Conservation (phyloP, 164 flowering plant species). For the Stephania japonica region DNA sequence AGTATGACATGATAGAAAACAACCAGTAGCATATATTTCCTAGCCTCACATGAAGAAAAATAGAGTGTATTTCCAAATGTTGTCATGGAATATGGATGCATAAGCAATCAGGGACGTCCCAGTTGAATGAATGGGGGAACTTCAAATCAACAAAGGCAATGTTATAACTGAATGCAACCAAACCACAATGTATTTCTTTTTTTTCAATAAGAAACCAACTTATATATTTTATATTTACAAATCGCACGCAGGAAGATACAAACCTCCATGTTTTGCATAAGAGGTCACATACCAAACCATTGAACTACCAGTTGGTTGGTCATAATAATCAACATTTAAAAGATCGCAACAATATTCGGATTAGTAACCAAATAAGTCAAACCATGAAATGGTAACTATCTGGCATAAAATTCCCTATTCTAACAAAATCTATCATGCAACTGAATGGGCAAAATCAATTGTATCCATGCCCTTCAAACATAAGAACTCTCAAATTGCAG, state of each 20-base stretch:
- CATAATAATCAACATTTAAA: neutral
- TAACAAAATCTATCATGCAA: neutral
- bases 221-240: too few relatives aligned
- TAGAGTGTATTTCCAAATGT: neutral
- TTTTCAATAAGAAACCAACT: too few relatives aligned
- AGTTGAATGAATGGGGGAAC: neutral
- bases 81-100: neutral
- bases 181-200: too few relatives aligned
- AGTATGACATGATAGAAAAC: neutral
- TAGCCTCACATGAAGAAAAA: neutral
- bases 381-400: neutral
- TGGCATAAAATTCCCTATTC: neutral
- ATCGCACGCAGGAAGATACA: too few relatives aligned
- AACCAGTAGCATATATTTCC: neutral
- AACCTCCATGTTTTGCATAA: too few relatives aligned
- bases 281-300: too few relatives aligned
- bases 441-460: neutral
- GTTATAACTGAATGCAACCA: too few relatives aligned
- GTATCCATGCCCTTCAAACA: neutral
- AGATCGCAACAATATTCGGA: neutral
- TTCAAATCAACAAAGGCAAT: neutral
- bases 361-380: neutral
- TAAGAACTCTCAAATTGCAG: neutral
- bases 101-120: neutral
- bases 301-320: too few relatives aligned